A percentile compares a stretch with the other conserved stretches of the same genome.
These are phyloP conservation scores for Lomentospora prolificans DNA, from an alignment of 2,329 filamentous ascomycete genomes.

Conservation along the genomic window DNA sequence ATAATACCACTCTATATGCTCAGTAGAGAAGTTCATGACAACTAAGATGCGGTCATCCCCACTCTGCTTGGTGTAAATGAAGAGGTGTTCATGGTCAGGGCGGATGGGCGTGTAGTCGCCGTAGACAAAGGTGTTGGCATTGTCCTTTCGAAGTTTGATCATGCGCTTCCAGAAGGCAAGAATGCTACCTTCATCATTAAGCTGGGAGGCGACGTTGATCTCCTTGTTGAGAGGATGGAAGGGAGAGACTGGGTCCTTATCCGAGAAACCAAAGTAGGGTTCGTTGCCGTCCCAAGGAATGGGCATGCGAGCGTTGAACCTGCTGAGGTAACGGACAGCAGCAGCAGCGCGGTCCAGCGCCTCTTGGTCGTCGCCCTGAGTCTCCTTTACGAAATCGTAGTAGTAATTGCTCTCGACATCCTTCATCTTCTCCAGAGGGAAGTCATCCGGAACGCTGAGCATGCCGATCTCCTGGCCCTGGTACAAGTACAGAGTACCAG, in stretches of 20 bases:
- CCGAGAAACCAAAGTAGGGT: slow-evolving; percentile 45
- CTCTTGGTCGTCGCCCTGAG: slow-evolving; percentile 26
- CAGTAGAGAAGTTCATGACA: slow-evolving; percentile 6
- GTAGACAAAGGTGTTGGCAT: slow-evolving; percentile 56
- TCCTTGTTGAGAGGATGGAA: slow-evolving; percentile 50
- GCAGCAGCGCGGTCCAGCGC: slow-evolving; percentile 24
- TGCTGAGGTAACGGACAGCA: slow-evolving; percentile 45
- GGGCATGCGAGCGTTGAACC: slow-evolving; percentile 62
- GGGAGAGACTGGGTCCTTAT: slow-evolving; percentile 56
- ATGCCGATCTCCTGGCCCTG: slow-evolving; percentile 64
- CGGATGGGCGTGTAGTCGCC: slow-evolving; percentile 30
- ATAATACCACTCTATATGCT: not conserved
- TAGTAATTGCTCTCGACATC: slow-evolving; percentile 51
- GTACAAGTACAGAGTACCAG: slow-evolving; percentile 58
- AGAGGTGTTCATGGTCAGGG: not conserved
- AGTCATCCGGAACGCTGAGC: slow-evolving; percentile 50
- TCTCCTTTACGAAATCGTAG: slow-evolving; percentile 21
- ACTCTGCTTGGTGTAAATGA: slow-evolving; percentile 4
- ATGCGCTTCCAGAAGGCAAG: slow-evolving; percentile 53
- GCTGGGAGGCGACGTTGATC: slow-evolving; percentile 52
- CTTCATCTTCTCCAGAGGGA: slow-evolving; percentile 57
- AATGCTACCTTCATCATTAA: slow-evolving; percentile 36
- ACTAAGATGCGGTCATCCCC: not conserved
- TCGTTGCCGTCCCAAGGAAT: slow-evolving; percentile 64
- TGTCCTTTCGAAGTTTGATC: slow-evolving; percentile 48